Base-by-base conservation (phyloP, 345 rosid genomes). In the Gynandropsis gynandra region DNA sequence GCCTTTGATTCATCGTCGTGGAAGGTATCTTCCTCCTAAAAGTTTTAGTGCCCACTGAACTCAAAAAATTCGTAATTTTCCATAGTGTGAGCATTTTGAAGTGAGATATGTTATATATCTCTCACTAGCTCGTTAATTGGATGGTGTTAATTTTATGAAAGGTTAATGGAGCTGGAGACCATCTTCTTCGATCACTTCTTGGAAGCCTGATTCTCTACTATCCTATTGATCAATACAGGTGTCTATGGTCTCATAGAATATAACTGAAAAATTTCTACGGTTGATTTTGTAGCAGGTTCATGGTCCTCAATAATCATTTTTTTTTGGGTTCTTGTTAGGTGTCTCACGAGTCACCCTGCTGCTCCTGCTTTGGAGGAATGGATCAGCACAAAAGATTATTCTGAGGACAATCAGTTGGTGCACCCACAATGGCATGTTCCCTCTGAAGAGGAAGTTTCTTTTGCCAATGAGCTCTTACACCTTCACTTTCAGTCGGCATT, bases 131-230 rank as follows among this genome's bases (percentile, higher is more conserved):
- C 54, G 16, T 32, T 47, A 35, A 47, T 43, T 42, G 39, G 54
- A 34, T 71, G 53, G 53, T 56, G 41, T 9, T 57, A 29, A 10
- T 45, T 40, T 52, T 52, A 31, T 70, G 50, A 53, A 67, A 92
- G 98, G 98, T 92, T 52, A 87, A 87, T 59, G 93, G 89, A 72
- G 98, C 93, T 47, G 93, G 93, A 42, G 88, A 82, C 75, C 93
- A 87, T 74, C 83, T 85, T 55, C 93, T 92, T 52, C 81, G 96
- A 20, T 79, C 95, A 32, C 87, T 92, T 57, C 81, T 84, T 37
- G 95, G 95, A 68, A 85, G 96, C 72, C 71, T 85, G 47, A 70
- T 92, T 73, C 82, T 85, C 14, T 92, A 87, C 68, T 92, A 84
- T 74, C 98, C 98, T 35, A 56, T 72, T 43, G 89, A 87, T 69